phyloP scores from a whole-genome alignment of 1,284 basidiomycete species.

The Pseudozyma sp. region DNA sequence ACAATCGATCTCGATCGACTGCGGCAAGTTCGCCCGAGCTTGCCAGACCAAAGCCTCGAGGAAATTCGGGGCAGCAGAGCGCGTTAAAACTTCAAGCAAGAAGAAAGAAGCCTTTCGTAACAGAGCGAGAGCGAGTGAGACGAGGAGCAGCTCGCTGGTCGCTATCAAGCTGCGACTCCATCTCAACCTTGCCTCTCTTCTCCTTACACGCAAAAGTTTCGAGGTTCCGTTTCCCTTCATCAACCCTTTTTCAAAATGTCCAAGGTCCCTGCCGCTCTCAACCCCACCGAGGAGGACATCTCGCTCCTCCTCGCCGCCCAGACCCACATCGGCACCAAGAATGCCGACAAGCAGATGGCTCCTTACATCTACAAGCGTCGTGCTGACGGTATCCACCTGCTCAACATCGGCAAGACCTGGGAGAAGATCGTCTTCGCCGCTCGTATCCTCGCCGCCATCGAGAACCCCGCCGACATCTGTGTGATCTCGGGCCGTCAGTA shows the following conservation, averaged over 20 bases:
- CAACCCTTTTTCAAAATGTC: slow-evolving; percentile 39
- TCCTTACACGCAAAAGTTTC: slow-evolving; percentile 53
- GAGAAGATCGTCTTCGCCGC: slow-evolving; percentile 80
- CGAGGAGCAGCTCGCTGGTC: slow-evolving; percentile 4
- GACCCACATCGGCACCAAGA: slow-evolving; percentile 88
- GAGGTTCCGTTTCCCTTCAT: slow-evolving; percentile 42
- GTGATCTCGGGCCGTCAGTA: slow-evolving; percentile 98
- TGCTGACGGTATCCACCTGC: slow-evolving; percentile 94
- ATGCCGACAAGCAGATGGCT: slow-evolving; percentile 98
- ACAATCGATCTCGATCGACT: slow-evolving; percentile 22
- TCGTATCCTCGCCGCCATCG: slow-evolving; percentile 73
- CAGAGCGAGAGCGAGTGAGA: neutral
- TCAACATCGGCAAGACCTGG: slow-evolving; percentile 99
- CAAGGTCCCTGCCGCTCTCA: slow-evolving; percentile 91
- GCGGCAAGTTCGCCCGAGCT: slow-evolving; percentile 41
- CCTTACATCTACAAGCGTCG: slow-evolving; percentile 98
- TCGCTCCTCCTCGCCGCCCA: slow-evolving; percentile 93
- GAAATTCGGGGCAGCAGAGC: slow-evolving; percentile 8
- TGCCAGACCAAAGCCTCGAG: neutral
- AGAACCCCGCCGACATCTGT: slow-evolving; percentile 97
- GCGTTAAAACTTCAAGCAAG: neutral
- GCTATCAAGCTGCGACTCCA: slow-evolving; percentile 24
- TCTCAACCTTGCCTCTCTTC: slow-evolving; percentile 24
- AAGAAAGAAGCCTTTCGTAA: neutral
- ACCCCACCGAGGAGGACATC: slow-evolving; percentile 96